These are phyloP conservation scores for Pleurotus tuoliensis DNA, from an alignment of 768 basidiomycete species.

Conservation along the genomic window DNA sequence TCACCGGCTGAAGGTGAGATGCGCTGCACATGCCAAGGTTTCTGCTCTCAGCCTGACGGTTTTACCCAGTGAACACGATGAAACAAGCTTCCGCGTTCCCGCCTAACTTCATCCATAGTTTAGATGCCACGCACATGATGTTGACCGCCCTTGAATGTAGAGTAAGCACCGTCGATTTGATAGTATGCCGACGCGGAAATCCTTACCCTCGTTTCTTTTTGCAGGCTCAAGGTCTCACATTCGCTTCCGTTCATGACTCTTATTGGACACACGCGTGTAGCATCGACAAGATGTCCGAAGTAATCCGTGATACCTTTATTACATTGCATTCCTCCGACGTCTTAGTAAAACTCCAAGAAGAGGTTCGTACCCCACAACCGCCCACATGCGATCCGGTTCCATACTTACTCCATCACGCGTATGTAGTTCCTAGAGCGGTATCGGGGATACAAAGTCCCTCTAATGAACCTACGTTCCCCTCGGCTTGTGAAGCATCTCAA, in stretches of 20 bases:
- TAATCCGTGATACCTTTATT: conserved; percentile 93
- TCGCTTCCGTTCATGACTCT: conserved; percentile 97
- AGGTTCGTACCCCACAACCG: conserved; percentile 45
- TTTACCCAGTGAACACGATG: conserved; percentile 56
- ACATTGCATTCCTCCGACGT: conserved; percentile 88
- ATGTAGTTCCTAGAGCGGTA: conserved; percentile 74
- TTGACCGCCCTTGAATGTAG: conserved; percentile 87
- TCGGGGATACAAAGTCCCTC: conserved; percentile 63
- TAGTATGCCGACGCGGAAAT: neutral
- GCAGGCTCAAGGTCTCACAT: conserved; percentile 71
- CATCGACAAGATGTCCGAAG: conserved; percentile 83
- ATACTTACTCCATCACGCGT: neutral
- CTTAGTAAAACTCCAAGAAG: conserved; percentile 62
- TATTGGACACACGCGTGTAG: conserved; percentile 96
- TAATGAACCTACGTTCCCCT: conserved; percentile 39
- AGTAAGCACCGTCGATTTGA: conserved; percentile 36
- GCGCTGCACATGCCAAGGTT: neutral
- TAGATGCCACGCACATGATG: conserved; percentile 99
- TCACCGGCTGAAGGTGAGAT: conserved; percentile 58
- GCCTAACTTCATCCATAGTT: conserved; percentile 96
- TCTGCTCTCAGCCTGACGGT: neutral
- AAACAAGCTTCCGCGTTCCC: conserved; percentile 98
- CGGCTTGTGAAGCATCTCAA: conserved; percentile 36
- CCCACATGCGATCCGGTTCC: conserved; percentile 3
- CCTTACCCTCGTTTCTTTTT: conserved; percentile 2